Evolutionary conservation across 495 filamentous ascomycete species (phyloP).

Genomic region (Neurospora sp.): DNA sequence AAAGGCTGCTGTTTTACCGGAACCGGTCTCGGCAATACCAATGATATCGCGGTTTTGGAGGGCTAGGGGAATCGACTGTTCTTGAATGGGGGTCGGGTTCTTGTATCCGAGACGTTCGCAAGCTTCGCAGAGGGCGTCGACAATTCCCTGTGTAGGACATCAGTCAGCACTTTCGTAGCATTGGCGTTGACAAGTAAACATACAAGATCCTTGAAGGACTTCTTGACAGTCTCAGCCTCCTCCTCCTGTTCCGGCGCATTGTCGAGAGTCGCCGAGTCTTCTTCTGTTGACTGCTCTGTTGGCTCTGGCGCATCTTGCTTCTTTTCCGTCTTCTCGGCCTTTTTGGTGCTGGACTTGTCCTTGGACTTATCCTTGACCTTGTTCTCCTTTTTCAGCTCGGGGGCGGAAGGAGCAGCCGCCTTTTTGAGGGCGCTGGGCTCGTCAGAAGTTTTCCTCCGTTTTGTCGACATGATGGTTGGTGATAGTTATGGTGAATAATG

Average conservation of each 20-base stretch:
- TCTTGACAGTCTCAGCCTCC: slow-evolving; percentile 24
- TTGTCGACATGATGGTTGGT: slow-evolving; percentile 15
- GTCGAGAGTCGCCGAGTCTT: slow-evolving; percentile 10
- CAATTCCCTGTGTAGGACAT: slow-evolving; percentile 46
- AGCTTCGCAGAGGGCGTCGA: slow-evolving; percentile 78
- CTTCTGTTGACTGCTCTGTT: slow-evolving; percentile 4
- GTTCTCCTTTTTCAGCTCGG: background rate
- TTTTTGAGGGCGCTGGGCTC: slow-evolving; percentile 1
- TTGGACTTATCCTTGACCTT: background rate
- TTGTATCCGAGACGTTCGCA: slow-evolving; percentile 75
- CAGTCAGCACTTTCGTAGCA: background rate
- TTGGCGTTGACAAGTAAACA: background rate
- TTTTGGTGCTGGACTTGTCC: background rate
- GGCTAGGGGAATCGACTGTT: slow-evolving; percentile 68
- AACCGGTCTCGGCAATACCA: slow-evolving; percentile 87
- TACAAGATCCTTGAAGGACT: slow-evolving; percentile 68
- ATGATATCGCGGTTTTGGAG: slow-evolving; percentile 78
- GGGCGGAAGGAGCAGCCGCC: background rate
- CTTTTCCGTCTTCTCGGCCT: background rate
- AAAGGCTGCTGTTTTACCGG: slow-evolving; percentile 88
- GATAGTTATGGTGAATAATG: background rate
- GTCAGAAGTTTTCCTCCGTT: slow-evolving; percentile 18
- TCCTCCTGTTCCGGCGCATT: slow-evolving; percentile 8
- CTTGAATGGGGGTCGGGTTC: slow-evolving; percentile 69
- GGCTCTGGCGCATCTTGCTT: background rate